Evolutionary conservation across 768 basidiomycete genomes (phyloP).

Genomic region (Leccinum sublutescens): DNA sequence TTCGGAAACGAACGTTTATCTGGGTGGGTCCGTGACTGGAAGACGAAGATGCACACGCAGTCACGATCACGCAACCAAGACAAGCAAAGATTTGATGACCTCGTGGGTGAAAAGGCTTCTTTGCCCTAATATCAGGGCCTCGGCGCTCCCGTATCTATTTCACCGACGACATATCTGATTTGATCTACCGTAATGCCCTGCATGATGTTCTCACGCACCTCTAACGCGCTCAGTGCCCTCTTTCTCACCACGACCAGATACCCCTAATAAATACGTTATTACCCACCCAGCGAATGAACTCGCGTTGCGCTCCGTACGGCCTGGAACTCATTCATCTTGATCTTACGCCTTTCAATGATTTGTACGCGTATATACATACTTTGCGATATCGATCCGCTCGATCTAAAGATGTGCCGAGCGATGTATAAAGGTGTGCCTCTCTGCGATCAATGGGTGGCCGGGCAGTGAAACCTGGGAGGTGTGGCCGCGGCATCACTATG

Average conservation of each 20-base stretch:
- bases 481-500: conserved; percentile 15
- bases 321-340: conserved; percentile 10
- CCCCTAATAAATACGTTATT: conserved; percentile 31
- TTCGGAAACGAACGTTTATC: conserved; percentile 37
- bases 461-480: conserved; percentile 6
- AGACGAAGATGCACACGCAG: conserved; percentile 53
- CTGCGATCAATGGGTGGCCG: conserved; percentile 10
- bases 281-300: conserved; percentile 26
- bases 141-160: conserved; percentile 21
- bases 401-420: conserved; percentile 9
- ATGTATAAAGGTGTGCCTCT: conserved; percentile 13
- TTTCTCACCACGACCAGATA: conserved; percentile 28
- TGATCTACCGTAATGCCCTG: conserved; percentile 21
- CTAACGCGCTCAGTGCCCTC: conserved; percentile 11
- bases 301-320: conserved; percentile 14
- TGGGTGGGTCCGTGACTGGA: conserved; percentile 69
- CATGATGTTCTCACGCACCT: conserved; percentile 22
- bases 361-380: conserved; percentile 31
- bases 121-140: conserved; percentile 21
- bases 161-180: conserved; percentile 17
- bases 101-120: conserved; percentile 54
- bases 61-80: conserved; percentile 51
- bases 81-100: conserved; percentile 46
- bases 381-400: conserved; percentile 10
- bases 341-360: conserved; percentile 28